These are phyloP conservation scores for Penicillium sp. DNA, from an alignment of 2,329 filamentous ascomycete species.

Conservation along the genomic window DNA sequence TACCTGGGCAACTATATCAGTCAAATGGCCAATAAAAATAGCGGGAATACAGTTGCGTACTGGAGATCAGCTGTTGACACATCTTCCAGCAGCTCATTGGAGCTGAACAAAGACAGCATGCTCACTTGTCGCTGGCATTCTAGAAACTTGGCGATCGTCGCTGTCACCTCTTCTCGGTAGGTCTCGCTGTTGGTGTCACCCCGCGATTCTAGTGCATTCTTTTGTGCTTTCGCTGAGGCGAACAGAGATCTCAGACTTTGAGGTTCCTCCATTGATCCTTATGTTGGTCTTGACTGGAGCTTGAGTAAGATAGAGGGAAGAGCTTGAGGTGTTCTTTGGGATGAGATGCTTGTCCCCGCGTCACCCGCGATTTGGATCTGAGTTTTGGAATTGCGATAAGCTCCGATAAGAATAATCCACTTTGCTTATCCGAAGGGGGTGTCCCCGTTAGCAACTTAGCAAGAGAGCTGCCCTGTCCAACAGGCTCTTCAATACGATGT, in stretches of 20 bases:
- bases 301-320: not conserved
- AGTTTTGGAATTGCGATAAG: constrained; percentile 24
- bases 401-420: constrained; percentile 2
- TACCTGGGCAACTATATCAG: constrained; percentile 51
- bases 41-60: constrained; percentile 39
- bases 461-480: not conserved
- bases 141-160: constrained; percentile 67
- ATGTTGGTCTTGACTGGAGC: constrained; percentile 16
- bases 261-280: constrained; percentile 43
- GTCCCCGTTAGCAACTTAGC: too few species aligned
- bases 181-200: constrained; percentile 61
- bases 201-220: constrained; percentile 58
- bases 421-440: not conserved
- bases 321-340: not conserved
- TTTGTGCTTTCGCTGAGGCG: constrained; percentile 52
- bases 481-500: too few species aligned
- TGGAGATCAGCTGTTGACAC: constrained; percentile 78
- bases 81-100: constrained; percentile 86
- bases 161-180: constrained; percentile 65
- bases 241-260: constrained; percentile 56
- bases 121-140: constrained; percentile 67
- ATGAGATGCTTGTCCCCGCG: constrained; percentile 21
- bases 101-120: constrained; percentile 76
- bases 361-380: constrained; percentile 20
- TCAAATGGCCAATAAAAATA: not conserved